These are phyloP conservation scores for Cucurbita moschata DNA, from an alignment of 306 rosid species.

Conservation along the genomic window DNA sequence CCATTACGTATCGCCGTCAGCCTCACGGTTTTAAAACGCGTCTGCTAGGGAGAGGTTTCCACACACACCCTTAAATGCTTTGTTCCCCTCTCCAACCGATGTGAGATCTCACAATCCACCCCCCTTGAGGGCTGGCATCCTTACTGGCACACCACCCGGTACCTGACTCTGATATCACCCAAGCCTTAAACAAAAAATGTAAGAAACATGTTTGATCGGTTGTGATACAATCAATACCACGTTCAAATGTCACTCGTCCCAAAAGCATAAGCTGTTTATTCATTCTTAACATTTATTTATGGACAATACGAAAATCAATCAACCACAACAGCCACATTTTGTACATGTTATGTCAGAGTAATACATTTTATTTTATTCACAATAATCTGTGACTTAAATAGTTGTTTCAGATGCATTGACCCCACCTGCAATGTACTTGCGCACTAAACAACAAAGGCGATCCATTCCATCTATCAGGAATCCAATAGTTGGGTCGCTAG, in stretches of 20 bases:
- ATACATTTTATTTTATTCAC: background rate
- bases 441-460: slow-evolving; percentile 83
- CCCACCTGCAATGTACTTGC: slow-evolving; percentile 85
- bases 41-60: no score
- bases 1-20: no score
- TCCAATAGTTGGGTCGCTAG: slow-evolving; percentile 93
- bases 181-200: background rate
- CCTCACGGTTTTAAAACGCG: no score
- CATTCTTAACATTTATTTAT: background rate
- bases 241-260: background rate
- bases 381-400: background rate
- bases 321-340: background rate
- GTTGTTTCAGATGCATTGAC: background rate
- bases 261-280: background rate
- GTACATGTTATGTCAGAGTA: background rate
- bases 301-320: background rate
- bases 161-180: no score
- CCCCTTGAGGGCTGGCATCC: no score
- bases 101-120: no score
- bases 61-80: no score
- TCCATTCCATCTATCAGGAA: slow-evolving; percentile 93
- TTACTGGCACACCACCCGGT: no score
- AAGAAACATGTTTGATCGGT: background rate
- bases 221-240: background rate
- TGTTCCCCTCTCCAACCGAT: no score